phyloP scores from a whole-genome alignment of 805 yeast genomes.

The Kuraishia ogatae region DNA sequence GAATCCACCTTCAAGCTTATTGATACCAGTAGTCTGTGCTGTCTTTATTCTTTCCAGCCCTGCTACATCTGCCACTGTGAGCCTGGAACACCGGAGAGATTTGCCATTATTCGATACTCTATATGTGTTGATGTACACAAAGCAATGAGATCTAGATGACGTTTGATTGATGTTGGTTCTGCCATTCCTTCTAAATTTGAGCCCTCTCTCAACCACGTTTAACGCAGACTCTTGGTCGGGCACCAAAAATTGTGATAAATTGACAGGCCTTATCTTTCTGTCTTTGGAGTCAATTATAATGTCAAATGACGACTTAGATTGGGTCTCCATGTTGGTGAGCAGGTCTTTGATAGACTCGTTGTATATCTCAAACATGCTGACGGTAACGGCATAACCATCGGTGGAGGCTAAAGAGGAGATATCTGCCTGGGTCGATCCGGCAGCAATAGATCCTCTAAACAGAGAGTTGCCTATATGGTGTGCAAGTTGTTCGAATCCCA shows the following conservation, averaged over 20 bases:
- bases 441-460: neutral
- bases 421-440: neutral
- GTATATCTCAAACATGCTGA: conserved; percentile 47
- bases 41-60: conserved; percentile 40
- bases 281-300: conserved; percentile 33
- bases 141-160: conserved; percentile 47
- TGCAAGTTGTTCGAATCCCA: neutral
- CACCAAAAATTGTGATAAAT: conserved; percentile 30
- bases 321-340: conserved; percentile 17
- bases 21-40: conserved; percentile 35
- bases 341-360: conserved; percentile 36
- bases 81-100: conserved; percentile 22
- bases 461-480: neutral
- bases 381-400: conserved; percentile 24
- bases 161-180: conserved; percentile 33
- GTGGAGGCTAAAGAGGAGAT: neutral
- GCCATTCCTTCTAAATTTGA: conserved; percentile 27
- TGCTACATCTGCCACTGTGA: conserved; percentile 44
- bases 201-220: conserved; percentile 28
- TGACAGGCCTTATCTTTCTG: conserved; percentile 34
- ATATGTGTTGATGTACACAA: conserved; percentile 31
- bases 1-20: conserved; percentile 36
- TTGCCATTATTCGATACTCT: conserved; percentile 12
- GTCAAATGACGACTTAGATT: conserved; percentile 23
- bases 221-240: conserved; percentile 27